Evolutionary conservation across 129 eudicot species (phyloP), one percentile per base, ranked within the genome.

Genomic region (Ambrosia trifida): DNA sequence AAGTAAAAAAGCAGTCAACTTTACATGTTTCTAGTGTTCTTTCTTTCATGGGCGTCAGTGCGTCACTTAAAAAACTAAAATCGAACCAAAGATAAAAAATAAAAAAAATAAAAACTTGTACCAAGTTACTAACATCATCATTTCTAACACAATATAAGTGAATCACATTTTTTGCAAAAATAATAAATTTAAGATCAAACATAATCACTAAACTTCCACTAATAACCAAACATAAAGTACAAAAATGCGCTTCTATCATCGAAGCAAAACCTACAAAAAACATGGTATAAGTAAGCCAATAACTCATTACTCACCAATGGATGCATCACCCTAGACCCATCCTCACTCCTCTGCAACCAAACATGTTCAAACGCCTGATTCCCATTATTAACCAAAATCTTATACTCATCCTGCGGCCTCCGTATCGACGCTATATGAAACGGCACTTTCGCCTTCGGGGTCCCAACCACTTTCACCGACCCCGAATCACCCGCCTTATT

Each of bases 301-400:
- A 70, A 76, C 82, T 80, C 45, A 13, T 14, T 63, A 76, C 82
- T 80, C 45, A 85, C 91, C 98, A 89, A 65, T 43, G 99, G 99
- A 68, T 94, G 99, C 44, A 94, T 72, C 49, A 79, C 44, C 76
- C 80, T 82, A n/a, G 96, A 80, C 5, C 96, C 96, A 79, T 95
- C 97, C 65, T 86, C 89, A 79, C 87, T 83, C 43, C 80, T 84
- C 76, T 85, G 80, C 83, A 87, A 66, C 94, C 89, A 89, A 61
- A 89, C 91, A 84, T 95, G 96, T 60, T 90, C 85, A 70, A 83
- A 90, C 1, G 89, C 96, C 91, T 85, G 87, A 38, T 90, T 90
- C 0, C 76, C 12, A 72, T 94, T 90, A 45, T 87, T 88, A 17
- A 94, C 99, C 60, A 84, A 50, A 11, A 94, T 87, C 69, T 84